Base-by-base conservation (phyloP, 371 early-diverging fungal species). In the Parasitella parasitica region DNA sequence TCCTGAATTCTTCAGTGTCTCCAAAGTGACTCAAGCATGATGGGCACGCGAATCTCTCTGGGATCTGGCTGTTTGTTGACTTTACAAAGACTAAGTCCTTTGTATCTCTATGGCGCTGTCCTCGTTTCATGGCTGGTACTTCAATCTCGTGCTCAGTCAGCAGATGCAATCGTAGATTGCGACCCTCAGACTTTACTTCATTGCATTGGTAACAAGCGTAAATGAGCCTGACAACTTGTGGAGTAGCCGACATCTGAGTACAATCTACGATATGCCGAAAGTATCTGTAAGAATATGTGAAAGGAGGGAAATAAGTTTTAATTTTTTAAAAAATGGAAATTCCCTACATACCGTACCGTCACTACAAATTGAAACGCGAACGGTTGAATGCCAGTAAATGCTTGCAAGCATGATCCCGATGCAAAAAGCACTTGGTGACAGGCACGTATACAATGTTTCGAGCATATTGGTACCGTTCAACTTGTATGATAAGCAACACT, bases 1-100 rank as follows among this genome's bases (percentile, higher is more conserved):
- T 8, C 8, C 8, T 30, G 8, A 5, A 53, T 35, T 53, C 53
- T 7, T 53, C 53, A 53, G 18, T 53, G 13, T 32, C 35, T 53
- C 16, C 30, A 34, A 53, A 53, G 36, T 53, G 53, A 53, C 18
- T 34, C 53, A 53, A 53, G 34, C 53, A 53, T 35, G 53, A 53
- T 35, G 53, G 53, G 35, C 53, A 53, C 18, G 53, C 53, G 35
- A 34, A 34, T 35, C 53, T 53, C 35, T 53, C 35, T 8, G 7
- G 28, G 53, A 53, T 53, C 35, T 53, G 35, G 13, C 35, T 30
- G 53, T 30, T 53, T 6, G 9, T 53, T 35, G 53, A 53, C 53
- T 53, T 53, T 6, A 35, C 9, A 9, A 53, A 53, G n/a, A 32
- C 3, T 35, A 35, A 53, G 35, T 53, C 35, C 53, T 35, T 35